Evolutionary conservation across 2,329 filamentous ascomycete genomes (phyloP).

Genomic region (Chaetomiaceae sp.): DNA sequence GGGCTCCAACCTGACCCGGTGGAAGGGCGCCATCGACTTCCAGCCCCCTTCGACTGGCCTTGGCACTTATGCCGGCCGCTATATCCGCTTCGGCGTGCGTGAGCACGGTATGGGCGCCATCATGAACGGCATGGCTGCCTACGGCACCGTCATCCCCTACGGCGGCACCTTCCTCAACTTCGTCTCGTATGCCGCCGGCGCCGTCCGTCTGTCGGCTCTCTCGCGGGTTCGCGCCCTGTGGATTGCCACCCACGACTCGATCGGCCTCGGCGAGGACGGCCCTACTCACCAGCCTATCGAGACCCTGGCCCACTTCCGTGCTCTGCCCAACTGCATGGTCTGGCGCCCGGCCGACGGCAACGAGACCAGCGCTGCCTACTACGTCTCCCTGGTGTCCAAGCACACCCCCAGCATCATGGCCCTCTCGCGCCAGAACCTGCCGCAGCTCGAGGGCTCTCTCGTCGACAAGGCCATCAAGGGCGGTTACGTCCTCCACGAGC

Average conservation of each 20-base stretch:
- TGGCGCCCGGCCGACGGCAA: constrained; percentile 98
- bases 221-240: constrained; percentile 89
- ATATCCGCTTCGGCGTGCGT: constrained; percentile 87
- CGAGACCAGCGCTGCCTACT: constrained; percentile 97
- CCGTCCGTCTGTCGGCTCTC: constrained; percentile 88
- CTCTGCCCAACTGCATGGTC: constrained; percentile 97
- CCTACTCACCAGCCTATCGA: constrained; percentile 99
- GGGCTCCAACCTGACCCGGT: constrained; percentile 96
- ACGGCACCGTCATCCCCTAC: constrained; percentile 91
- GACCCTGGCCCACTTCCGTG: constrained; percentile 96
- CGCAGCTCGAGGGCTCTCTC: constrained; percentile 90
- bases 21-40: constrained; percentile 97
- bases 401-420: constrained; percentile 89
- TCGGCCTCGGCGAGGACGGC: constrained; percentile 97
- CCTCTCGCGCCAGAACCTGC: constrained; percentile 95
- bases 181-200: constrained; percentile 93
- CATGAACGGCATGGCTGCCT: constrained; percentile 92
- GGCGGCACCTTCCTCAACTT: constrained; percentile 99
- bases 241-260: constrained; percentile 97
- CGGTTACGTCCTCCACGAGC: constrained; percentile 86
- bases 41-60: constrained; percentile 82
- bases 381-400: constrained; percentile 85
- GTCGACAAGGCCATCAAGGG: constrained; percentile 89
- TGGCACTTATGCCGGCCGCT: constrained; percentile 86
- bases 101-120: constrained; percentile 91